Evolutionary conservation across 1,139 yeast genomes (phyloP).

Genomic region (Tardiomyces digboiensis): DNA sequence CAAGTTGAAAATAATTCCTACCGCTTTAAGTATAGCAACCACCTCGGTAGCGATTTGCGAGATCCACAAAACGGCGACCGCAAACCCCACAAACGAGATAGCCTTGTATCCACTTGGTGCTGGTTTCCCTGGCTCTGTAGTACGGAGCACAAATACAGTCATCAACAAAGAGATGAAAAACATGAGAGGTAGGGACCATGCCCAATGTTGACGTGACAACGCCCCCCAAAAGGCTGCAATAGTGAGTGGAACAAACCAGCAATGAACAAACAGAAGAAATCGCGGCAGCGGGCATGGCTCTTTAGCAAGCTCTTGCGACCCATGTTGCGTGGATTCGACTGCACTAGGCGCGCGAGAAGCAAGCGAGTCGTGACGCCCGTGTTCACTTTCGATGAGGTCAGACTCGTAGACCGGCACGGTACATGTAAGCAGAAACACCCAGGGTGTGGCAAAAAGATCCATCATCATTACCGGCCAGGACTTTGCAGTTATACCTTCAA

Average conservation of each 20-base stretch:
- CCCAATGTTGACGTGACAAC: neutral
- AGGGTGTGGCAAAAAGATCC: constrained; percentile 34
- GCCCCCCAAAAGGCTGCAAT: neutral
- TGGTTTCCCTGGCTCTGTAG: neutral
- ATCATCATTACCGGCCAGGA: constrained; percentile 19
- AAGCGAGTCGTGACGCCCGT: neutral
- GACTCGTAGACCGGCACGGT: constrained; percentile 40
- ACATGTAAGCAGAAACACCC: constrained; percentile 34
- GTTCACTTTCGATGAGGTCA: constrained; percentile 12
- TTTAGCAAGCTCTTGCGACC: neutral
- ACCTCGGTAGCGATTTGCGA: constrained; percentile 70
- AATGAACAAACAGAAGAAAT: neutral
- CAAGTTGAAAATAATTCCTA: constrained; percentile 51
- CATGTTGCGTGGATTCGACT: neutral
- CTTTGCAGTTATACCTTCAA: constrained; percentile 14
- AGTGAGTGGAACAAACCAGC: neutral
- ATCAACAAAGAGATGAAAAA: neutral
- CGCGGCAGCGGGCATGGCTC: neutral
- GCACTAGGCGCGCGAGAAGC: neutral
- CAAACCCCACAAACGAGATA: constrained; percentile 43
- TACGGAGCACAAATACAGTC: neutral
- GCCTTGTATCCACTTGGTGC: neutral
- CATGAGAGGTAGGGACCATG: neutral
- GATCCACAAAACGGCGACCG: constrained; percentile 62
- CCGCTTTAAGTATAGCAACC: constrained; percentile 53